Evolutionary conservation across 345 rosid species (phyloP).

Genomic region (Sisymbrium irio): DNA sequence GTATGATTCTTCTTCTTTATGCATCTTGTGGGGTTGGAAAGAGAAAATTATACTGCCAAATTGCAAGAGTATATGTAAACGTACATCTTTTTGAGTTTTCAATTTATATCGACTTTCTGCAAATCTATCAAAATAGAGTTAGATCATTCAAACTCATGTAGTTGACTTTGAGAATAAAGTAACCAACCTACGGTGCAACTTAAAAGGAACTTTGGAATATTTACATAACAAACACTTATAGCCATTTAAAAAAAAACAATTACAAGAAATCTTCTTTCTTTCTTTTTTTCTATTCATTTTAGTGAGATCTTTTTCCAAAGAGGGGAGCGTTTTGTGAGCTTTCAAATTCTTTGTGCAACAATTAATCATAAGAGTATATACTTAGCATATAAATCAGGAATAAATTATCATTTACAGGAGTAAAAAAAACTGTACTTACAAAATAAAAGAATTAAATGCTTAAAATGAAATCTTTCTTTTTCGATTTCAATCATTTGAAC

Average conservation of each 20-base stretch:
- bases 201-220: conserved; percentile 4
- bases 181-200: conserved; percentile 26
- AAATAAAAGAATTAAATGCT: background rate
- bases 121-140: background rate
- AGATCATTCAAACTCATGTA: conserved; percentile 6
- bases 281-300: background rate
- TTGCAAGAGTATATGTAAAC: background rate
- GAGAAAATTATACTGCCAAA: conserved; percentile 20
- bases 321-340: background rate
- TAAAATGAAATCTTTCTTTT: background rate
- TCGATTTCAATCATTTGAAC: background rate
- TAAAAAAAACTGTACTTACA: background rate
- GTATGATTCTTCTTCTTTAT: conserved; percentile 16
- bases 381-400: no score
- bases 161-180: conserved; percentile 13
- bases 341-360: no score
- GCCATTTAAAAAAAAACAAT: background rate
- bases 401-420: background rate
- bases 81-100: background rate
- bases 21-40: conserved; percentile 4
- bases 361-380: no score
- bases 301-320: background rate
- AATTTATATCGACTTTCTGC: background rate
- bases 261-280: background rate
- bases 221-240: background rate